These are phyloP conservation scores for Magnaporthales sp. DNA, from an alignment of 2,329 filamentous ascomycete genomes.

Conservation along the genomic window DNA sequence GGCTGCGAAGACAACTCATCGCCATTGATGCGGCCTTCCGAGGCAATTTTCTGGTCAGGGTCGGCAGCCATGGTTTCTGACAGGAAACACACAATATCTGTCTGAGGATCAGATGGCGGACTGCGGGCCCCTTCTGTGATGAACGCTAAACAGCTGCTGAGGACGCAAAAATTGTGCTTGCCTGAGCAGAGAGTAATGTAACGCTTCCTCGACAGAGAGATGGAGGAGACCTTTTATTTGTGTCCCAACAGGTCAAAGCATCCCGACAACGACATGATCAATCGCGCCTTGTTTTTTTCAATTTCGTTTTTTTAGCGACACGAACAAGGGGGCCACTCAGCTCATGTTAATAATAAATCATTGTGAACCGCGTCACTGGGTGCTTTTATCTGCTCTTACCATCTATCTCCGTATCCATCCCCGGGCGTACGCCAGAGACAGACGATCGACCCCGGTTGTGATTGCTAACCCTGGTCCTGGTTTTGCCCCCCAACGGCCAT, in stretches of 20 bases:
- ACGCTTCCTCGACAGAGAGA: not conserved
- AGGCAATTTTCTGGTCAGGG: not conserved
- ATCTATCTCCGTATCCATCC: not conserved
- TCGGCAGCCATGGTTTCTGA: not conserved
- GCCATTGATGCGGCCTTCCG: not conserved
- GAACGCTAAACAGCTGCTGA: not conserved
- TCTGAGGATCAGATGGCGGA: not conserved
- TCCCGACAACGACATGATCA: not conserved
- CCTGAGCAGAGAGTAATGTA: not conserved
- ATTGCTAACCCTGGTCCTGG: not conserved
- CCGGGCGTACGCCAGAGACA: not conserved
- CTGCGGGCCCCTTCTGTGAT: too few relatives aligned
- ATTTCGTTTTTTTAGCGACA: not conserved
- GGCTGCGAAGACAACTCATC: not conserved
- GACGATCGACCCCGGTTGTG: not conserved
- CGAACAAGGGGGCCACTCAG: not conserved
- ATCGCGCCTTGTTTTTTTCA: not conserved
- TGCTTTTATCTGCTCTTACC: not conserved
- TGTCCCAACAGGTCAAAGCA: not conserved
- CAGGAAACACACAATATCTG: not conserved
- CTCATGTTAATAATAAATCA: not conserved
- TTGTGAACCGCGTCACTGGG: not conserved
- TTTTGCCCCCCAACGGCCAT: not conserved
- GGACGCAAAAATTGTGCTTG: not conserved
- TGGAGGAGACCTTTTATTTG: not conserved